Base-by-base conservation (phyloP, 2,329 filamentous ascomycete genomes). In the Mycosphaerella sp. region DNA sequence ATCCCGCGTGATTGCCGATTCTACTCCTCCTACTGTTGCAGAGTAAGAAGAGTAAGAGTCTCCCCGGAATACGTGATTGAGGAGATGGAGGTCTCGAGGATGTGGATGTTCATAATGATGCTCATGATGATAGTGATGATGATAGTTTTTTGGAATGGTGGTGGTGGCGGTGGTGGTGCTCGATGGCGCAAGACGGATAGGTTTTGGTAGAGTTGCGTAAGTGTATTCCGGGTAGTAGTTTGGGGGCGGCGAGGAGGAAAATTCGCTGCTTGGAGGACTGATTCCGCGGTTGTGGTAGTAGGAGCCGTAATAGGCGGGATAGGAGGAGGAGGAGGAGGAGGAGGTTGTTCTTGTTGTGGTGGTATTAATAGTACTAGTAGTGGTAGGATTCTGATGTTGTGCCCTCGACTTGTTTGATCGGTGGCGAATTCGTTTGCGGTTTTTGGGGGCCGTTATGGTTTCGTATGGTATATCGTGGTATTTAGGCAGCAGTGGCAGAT, bases 1-100 rank as follows among this genome's bases (percentile, higher is more conserved):
- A 36, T 65, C 61, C 12, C 62, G 48, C 11, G 57, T 41, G 7
- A 11, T 51, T 9, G 55, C 52, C 31, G 53, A 58, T 38, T 60
- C 59, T 21, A 21, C 21, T 21, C 21, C 21, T 21, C 21, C 21
- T 21, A 21, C 21, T 21, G 21, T 21, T 21, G 21, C 21, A 21
- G 21, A 21, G 21, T 21, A 21, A 21, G 21, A 21, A 21, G 21
- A 21, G 21, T 21, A 21, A 21, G 21, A 21, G 21, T 21, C 21
- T 21, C 2, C 21, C 21, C 21, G 21, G 21, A 21, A 21, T 21
- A 21, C 21, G 21, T 21, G 21, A 4, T 21, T 21, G 21, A 21
- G 21, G 21, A 21, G 21, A 21, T 21, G 21, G 21, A 21, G 21
- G 21, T 4, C 21, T 21, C 21, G 21, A 21, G 21, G 21, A 21